phyloP scores from a whole-genome alignment of 2,329 filamentous ascomycete species.

The Akanthomyces lecanii region DNA sequence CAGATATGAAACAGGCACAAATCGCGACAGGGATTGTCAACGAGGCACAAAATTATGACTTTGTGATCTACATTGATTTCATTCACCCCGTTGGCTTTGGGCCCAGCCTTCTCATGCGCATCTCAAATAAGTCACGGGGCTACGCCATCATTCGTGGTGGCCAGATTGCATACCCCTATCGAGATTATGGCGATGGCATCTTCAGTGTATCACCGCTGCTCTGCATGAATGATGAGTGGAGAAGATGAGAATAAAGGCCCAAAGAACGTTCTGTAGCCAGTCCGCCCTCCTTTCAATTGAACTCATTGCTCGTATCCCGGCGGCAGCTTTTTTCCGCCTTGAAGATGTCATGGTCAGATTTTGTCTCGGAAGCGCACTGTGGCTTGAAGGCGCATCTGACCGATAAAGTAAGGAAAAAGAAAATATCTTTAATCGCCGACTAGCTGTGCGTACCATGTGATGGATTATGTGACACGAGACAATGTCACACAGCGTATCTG shows the following conservation, averaged over 20 bases:
- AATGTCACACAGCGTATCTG: neutral
- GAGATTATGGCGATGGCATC: no score
- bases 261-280: no score
- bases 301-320: no score
- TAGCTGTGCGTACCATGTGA: neutral
- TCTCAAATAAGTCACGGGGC: neutral
- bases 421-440: neutral
- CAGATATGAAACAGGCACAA: constrained; percentile 3
- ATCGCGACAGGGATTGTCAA: neutral
- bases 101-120: neutral
- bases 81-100: neutral
- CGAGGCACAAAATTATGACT: constrained; percentile 1
- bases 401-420: neutral
- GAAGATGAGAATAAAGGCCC: no score
- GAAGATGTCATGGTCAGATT: neutral
- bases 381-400: neutral
- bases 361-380: neutral
- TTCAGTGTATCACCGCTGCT: no score
- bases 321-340: neutral
- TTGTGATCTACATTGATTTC: neutral
- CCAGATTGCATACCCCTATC: no score
- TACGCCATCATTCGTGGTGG: no score
- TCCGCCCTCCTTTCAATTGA: no score
- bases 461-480: neutral
- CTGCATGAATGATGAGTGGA: no score